Evolutionary conservation across 2,329 filamentous ascomycete genomes (phyloP), one percentile per base, ranked within the genome.

Genomic region (Verticillium klebahnii): DNA sequence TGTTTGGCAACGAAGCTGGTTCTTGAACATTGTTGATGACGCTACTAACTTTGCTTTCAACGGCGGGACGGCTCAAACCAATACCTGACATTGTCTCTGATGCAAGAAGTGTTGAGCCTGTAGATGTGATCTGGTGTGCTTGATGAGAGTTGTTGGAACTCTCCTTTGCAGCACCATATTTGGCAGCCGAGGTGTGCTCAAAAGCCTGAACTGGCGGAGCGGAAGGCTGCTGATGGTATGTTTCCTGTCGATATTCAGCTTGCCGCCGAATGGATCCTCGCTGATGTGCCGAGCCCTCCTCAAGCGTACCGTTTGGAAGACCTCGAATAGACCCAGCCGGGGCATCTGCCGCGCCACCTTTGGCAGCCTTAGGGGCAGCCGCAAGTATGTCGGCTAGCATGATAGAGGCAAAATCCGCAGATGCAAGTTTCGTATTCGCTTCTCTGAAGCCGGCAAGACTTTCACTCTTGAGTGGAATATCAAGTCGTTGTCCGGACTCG

Each of bases 211-310:
- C 50, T 63, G 39, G 37, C 15, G 9, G 40, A 36, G n/a, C 36
- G 31, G 19, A 36, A n/a, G n/a, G 25, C 29, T 56, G 32, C 19
- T 45, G 45, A 45, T 31, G 1, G 3, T 31, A 7, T 29, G 29
- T 14, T 15, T n/a, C 29, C 57, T n/a, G 31, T 59, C 61, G 7
- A 61, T 19, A 9, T 45, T 54, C 31, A 63, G 57, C 45, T 57
- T 57, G 1, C 19, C 45, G 45, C n/a, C n/a, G 8, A 4, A 5
- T n/a, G 19, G 4, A 17, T 7, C 15, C 37, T 40, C 15, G 34
- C 34, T 36, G 37, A 40, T 5, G 37, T 17, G 12, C 17, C 15
- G 37, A 17, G 37, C 14, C 6, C 37, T 40, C 19, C 19, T 23
- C 19, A 50, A n/a, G n/a, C 19, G 45, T 50, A 50, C n/a, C 45